Percentiles rank a stretch among this genome's conserved stretches.
Evolutionary conservation across 2,329 filamentous ascomycete genomes (phyloP).

Genomic region (Aspergillus tanneri): DNA sequence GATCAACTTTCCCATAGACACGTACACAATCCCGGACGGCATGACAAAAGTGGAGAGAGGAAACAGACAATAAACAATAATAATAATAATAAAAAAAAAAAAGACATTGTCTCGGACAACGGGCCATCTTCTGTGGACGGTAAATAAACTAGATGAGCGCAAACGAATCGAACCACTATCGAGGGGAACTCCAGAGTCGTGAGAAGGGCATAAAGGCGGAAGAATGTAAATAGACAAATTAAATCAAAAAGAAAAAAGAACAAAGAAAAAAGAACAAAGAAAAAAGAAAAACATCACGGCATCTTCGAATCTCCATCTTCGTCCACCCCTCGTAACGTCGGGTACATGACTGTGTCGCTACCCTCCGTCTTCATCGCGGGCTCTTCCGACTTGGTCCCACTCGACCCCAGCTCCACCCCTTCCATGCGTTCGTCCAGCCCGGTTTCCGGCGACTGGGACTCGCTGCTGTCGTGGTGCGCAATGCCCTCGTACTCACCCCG

Average conservation of each 20-base stretch:
- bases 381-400: slow-evolving; percentile 27
- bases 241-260: slow-evolving; percentile 9
- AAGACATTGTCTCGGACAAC: not conserved
- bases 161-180: slow-evolving; percentile 2
- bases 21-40: not conserved
- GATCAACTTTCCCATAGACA: not conserved
- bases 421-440: slow-evolving; percentile 28
- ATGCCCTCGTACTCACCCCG: slow-evolving; percentile 49
- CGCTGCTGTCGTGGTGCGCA: slow-evolving; percentile 10
- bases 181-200: not conserved
- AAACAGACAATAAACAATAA: not conserved
- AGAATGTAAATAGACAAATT: slow-evolving; percentile 7
- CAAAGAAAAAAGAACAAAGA: slow-evolving; percentile 10
- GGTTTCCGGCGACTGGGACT: slow-evolving; percentile 19
- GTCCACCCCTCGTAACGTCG: slow-evolving; percentile 33
- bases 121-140: slow-evolving; percentile 5
- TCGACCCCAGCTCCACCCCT: slow-evolving; percentile 44
- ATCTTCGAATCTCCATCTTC: slow-evolving; percentile 40
- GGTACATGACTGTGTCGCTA: slow-evolving; percentile 32
- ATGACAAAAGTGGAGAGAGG: not conserved
- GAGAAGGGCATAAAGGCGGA: slow-evolving; percentile 4
- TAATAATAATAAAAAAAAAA: not conserved
- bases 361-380: slow-evolving; percentile 24
- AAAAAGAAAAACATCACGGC: slow-evolving; percentile 24
- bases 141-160: slow-evolving; percentile 1